A percentile compares a stretch with the other conserved stretches of the same genome.
These are phyloP conservation scores for Lentinula raphanica DNA, from an alignment of 768 basidiomycete species.

Conservation along the genomic window DNA sequence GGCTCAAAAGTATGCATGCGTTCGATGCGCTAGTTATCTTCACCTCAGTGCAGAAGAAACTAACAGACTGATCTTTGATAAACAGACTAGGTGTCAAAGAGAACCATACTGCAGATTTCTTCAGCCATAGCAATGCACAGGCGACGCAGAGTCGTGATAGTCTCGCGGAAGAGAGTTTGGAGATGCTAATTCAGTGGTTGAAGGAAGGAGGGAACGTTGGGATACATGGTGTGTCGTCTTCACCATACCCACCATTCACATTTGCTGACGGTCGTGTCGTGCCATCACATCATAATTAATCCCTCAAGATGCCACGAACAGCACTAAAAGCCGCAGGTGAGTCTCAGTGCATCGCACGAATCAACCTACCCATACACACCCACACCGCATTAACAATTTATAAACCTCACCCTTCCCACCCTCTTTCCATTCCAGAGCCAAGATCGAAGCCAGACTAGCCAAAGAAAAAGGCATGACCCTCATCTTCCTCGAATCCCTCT, in stretches of 20 bases:
- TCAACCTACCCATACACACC: too few species aligned
- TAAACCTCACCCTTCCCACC: too few species aligned
- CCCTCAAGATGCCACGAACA: conserved; percentile 88
- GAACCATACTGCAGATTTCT: conserved; percentile 88
- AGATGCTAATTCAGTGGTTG: conserved; percentile 93
- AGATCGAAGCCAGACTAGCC: conserved; percentile 77
- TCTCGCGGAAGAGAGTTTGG: conserved; percentile 86
- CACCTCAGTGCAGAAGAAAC: background rate
- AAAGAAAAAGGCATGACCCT: conserved; percentile 83
- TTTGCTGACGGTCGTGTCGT: too few species aligned
- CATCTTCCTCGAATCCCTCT: conserved; percentile 93
- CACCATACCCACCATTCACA: background rate
- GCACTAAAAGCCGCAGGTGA: conserved; percentile 69
- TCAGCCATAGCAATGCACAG: conserved; percentile 78
- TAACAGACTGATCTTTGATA: background rate
- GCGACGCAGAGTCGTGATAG: conserved; percentile 74
- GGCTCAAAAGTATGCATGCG: conserved; percentile 56
- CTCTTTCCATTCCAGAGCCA: conserved; percentile 56
- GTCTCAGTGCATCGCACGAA: too few species aligned
- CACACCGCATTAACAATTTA: too few species aligned
- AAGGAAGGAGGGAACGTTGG: conserved; percentile 95
- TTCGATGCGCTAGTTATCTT: too few species aligned
- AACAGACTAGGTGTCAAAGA: conserved; percentile 76
- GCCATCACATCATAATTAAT: background rate
- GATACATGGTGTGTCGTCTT: conserved; percentile 71